A percentile compares a stretch with the other conserved stretches of the same genome.
Evolutionary conservation across 2,329 filamentous ascomycete species (phyloP).

Genomic region (Didymella arachidicola): DNA sequence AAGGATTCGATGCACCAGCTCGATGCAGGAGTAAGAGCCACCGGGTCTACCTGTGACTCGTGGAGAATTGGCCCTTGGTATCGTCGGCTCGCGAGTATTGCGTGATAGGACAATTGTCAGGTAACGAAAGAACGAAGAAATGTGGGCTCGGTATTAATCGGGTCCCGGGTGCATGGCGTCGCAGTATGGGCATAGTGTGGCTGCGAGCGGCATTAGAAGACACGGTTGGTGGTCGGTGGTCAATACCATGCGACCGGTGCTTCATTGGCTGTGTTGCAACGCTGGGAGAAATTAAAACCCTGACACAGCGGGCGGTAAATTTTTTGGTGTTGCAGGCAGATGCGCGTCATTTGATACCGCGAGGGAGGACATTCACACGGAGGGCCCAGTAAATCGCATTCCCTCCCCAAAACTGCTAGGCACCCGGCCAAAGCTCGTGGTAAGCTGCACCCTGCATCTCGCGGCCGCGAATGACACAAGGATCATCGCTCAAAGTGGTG

Average conservation of each 20-base stretch:
- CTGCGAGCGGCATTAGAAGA: slow-evolving; percentile 1
- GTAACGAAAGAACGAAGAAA: slow-evolving; percentile 12
- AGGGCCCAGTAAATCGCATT: slow-evolving; percentile 21
- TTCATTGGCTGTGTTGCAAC: slow-evolving; percentile 7
- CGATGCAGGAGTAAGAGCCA: slow-evolving; percentile 12
- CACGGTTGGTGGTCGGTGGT: not conserved
- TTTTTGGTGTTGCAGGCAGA: slow-evolving; percentile 15
- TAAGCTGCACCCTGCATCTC: slow-evolving; percentile 8
- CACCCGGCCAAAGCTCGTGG: slow-evolving; percentile 8
- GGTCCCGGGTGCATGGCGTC: slow-evolving; percentile 6
- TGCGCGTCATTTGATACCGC: slow-evolving; percentile 17
- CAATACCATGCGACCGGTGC: slow-evolving; percentile 4
- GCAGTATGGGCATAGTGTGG: not conserved
- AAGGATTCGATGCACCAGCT: slow-evolving; percentile 18
- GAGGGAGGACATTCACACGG: slow-evolving; percentile 14
- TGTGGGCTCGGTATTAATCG: slow-evolving; percentile 20
- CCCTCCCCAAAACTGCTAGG: slow-evolving; percentile 20
- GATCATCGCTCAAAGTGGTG: slow-evolving; percentile 10
- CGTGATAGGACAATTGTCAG: slow-evolving; percentile 14
- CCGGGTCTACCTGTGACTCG: slow-evolving; percentile 17
- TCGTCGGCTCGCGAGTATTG: slow-evolving; percentile 8
- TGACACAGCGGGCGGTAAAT: slow-evolving; percentile 8
- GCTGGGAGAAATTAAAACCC: not conserved
- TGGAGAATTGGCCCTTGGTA: slow-evolving; percentile 17
- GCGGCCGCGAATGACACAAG: slow-evolving; percentile 9